Conservation (phyloP, 495 filamentous ascomycete species). For the Hypoxylon rickii region DNA sequence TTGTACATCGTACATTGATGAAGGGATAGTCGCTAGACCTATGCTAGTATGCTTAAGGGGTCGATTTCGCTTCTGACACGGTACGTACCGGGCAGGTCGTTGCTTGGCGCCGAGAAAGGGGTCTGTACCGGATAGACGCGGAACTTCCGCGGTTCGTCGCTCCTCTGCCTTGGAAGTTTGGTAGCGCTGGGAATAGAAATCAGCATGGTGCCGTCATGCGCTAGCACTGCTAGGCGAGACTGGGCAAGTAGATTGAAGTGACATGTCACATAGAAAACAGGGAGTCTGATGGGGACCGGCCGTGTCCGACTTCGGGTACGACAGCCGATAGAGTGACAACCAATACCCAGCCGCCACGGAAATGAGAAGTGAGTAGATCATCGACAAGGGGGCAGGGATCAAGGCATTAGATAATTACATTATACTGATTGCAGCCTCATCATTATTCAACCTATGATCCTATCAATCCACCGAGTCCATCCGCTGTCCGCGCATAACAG, state of each 20-base stretch:
- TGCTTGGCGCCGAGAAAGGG: constrained; percentile 30
- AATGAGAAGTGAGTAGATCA: constrained; percentile 38
- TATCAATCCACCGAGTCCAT: constrained; percentile 42
- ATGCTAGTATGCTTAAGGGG: too few relatives aligned
- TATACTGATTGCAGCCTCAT: constrained; percentile 34
- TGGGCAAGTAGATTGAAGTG: constrained; percentile 30
- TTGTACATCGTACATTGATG: too few relatives aligned
- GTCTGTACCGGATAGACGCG: constrained; percentile 16
- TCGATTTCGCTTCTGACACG: background rate
- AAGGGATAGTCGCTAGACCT: too few relatives aligned
- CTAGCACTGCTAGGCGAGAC: too few relatives aligned
- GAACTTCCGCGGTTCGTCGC: constrained; percentile 28
- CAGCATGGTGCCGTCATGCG: constrained; percentile 25
- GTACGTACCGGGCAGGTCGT: constrained; percentile 11
- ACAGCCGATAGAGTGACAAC: constrained; percentile 30
- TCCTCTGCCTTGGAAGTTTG: constrained; percentile 14
- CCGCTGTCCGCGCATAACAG: constrained; percentile 38
- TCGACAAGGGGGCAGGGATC: constrained; percentile 29
- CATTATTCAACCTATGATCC: constrained; percentile 38
- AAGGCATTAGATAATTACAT: constrained; percentile 37
- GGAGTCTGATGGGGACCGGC: constrained; percentile 19
- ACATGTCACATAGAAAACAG: constrained; percentile 22
- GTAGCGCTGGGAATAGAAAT: constrained; percentile 23
- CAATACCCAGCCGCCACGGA: constrained; percentile 33
- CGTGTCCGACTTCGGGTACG: constrained; percentile 24